Conservation (phyloP, 1,284 basidiomycete species). For the Fomitopsis schrenkii region DNA sequence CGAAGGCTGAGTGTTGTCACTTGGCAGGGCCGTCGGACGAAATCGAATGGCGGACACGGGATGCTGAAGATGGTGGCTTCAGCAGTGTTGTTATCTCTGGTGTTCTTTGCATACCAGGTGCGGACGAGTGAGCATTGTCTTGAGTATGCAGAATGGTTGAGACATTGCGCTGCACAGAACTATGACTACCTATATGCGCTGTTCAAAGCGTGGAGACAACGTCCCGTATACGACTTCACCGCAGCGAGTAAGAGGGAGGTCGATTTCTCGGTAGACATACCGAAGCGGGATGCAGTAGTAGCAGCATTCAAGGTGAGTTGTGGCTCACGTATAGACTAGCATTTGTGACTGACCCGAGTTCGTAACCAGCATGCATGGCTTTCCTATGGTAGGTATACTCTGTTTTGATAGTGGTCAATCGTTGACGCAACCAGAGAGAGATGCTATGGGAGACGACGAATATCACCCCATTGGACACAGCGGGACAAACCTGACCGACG, state of each 20-base stretch:
- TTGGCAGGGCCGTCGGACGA: not conserved
- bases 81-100: conserved; percentile 1
- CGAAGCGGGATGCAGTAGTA: conserved; percentile 66
- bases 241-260: conserved; percentile 15
- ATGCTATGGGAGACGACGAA: conserved; percentile 88
- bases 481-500: conserved; percentile 74
- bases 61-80: conserved; percentile 3
- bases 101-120: conserved; percentile 9
- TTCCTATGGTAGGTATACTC: conserved; percentile 60
- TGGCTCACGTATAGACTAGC: too few relatives aligned
- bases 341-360: conserved; percentile 2
- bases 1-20: not conserved
- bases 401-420: conserved; percentile 2
- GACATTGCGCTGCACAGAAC: conserved; percentile 6
- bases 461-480: conserved; percentile 76
- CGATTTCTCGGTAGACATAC: conserved; percentile 49
- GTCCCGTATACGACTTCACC: conserved; percentile 9
- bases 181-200: conserved; percentile 9
- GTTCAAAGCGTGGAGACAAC: conserved; percentile 14
- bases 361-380: conserved; percentile 67
- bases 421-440: conserved; percentile 54
- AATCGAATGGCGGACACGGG: not conserved
- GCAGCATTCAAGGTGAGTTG: conserved; percentile 71
- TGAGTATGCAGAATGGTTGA: not conserved
- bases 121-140: not conserved